These are phyloP conservation scores for Globisporangium cylindrosporum DNA, from an alignment of 352 stramenopile genomes.

Conservation along the genomic window DNA sequence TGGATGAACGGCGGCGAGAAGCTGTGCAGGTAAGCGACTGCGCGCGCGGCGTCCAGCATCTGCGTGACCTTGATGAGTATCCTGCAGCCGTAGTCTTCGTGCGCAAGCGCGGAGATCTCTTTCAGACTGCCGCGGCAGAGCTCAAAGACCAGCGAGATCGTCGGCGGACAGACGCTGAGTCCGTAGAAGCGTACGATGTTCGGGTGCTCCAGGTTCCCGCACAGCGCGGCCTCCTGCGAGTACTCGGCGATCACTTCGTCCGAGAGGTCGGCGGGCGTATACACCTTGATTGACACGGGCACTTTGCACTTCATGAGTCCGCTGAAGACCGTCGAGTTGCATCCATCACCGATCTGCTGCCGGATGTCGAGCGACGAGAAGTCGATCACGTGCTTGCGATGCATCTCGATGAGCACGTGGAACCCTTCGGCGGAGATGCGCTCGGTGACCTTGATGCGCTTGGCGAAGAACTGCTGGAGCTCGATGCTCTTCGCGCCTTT, in stretches of 20 bases:
- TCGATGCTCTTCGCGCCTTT: slow-evolving; percentile 39
- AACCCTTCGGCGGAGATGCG: slow-evolving; percentile 56
- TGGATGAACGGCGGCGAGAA: slow-evolving; percentile 72
- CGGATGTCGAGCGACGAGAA: slow-evolving; percentile 60
- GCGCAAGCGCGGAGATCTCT: slow-evolving; percentile 34
- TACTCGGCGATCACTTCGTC: slow-evolving; percentile 56
- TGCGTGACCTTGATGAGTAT: slow-evolving; percentile 53
- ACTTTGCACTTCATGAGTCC: slow-evolving; percentile 40
- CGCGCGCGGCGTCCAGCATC: slow-evolving; percentile 61
- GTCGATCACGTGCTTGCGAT: slow-evolving; percentile 71
- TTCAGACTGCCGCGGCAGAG: slow-evolving; percentile 58
- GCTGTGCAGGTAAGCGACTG: slow-evolving; percentile 70
- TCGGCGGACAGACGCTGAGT: slow-evolving; percentile 60
- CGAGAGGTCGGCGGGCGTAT: slow-evolving; percentile 54
- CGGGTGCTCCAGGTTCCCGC: slow-evolving; percentile 51
- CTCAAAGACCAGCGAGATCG: slow-evolving; percentile 67
- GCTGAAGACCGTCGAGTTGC: slow-evolving; percentile 49
- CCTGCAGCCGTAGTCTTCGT: slow-evolving; percentile 44
- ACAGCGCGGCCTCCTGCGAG: slow-evolving; percentile 57
- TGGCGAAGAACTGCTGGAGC: slow-evolving; percentile 41
- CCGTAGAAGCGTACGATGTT: slow-evolving; percentile 64
- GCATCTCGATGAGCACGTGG: slow-evolving; percentile 73
- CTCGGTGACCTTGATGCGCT: slow-evolving; percentile 40
- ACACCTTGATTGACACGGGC: slow-evolving; percentile 66
- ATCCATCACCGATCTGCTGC: slow-evolving; percentile 42